Evolutionary conservation across 345 rosid species (phyloP), one percentile per base, ranked within the genome.

Genomic region (Dovyalis caffra): DNA sequence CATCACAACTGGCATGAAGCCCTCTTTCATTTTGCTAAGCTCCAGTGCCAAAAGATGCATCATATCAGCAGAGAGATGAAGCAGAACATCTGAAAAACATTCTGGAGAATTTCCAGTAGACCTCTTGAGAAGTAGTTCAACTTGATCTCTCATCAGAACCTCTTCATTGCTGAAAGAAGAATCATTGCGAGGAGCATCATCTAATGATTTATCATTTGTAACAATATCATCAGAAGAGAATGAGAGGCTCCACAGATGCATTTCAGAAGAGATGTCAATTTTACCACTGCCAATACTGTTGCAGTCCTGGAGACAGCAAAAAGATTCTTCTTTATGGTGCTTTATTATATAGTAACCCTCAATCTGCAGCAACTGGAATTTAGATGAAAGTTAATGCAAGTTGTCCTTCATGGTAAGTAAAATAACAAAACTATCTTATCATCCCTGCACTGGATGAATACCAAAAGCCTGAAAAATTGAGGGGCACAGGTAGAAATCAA

Each of bases 351-450:
- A 92, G 81, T 77, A 90, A 68, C 85, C 76, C 47, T 91, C 99
- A 80, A 92, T 88, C 87, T 90, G 89, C 87, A 95, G 81, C 32
- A 49, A 69, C 97, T 92, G 92, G 77, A 83, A 81, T 45, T 78
- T 23, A 76, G 64, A 76, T 79, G 58, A 60, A 77, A 53, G 81
- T 80, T 18, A 72, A 62, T 40, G 56, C 2, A 61, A 21, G 23
- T 20, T 11, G 15, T 45, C 64, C 49, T 15, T 25, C 38, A n/a
- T 66, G 61, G 53, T 51, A 9, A 60, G 15, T 15, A 38, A 77
- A 43, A 64, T 65, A 5, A 64, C 43, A 33, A 10, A 32, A 34
- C 43, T 38, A 64, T 28, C 37, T 53, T 75, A 35, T 68, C 8
- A 64, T 68, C 23, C 66, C 23, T 70, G 47, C 4, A 45, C 66